Evolutionary conservation across 2,329 filamentous ascomycete genomes (phyloP), one percentile per base, ranked within the genome.

Genomic region (Scytalidium lignicola): DNA sequence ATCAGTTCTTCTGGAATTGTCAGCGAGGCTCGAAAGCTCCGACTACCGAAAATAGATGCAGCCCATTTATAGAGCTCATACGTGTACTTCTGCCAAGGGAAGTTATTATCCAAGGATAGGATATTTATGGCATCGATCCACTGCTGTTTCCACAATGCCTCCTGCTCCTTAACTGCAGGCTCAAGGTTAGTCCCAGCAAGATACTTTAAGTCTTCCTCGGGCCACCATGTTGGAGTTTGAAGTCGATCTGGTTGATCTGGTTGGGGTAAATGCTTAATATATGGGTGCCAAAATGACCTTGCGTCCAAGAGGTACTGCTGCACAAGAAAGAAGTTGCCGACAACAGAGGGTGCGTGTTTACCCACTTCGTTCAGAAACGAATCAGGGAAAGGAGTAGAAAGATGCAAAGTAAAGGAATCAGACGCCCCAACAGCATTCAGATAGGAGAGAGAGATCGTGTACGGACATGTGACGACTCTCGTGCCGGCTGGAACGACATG

Each of bases 311-410:
- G 70, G 60, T 81, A 83, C 62, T 90, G 80, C 52, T 83, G 79
- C 61, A 87, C 74, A 5, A 90, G 72, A 54, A 87, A 85, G 65
- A 89, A 85, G 3, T 83, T 76, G 8, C 80, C 76, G 44, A 83
- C 67, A 49, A 86, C 79, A 55, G 86, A 78, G 0, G 80, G 57
- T 26, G 58, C 51, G 3, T 32, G 9, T 5, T 17, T n/a, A 1
- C 76, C 75, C 2, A 74, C 65, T 3, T 61, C 58, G 1, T 70
- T 57, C 43, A 85, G 64, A 55, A 87, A 81, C 1, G 61, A 60
- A 0, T 55, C 44, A 0, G 79, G 74, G 43, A 86, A 78, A n/a
- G 44, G 26, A 2, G 56, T 32, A 22, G 60, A 57, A 18, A 49
- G 49, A 26, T 58, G 49, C 22, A 44, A 13, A 22, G 53, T 42